These are phyloP conservation scores for Solanum clarkiae DNA, from an alignment of 257 asterid species.

Conservation along the genomic window DNA sequence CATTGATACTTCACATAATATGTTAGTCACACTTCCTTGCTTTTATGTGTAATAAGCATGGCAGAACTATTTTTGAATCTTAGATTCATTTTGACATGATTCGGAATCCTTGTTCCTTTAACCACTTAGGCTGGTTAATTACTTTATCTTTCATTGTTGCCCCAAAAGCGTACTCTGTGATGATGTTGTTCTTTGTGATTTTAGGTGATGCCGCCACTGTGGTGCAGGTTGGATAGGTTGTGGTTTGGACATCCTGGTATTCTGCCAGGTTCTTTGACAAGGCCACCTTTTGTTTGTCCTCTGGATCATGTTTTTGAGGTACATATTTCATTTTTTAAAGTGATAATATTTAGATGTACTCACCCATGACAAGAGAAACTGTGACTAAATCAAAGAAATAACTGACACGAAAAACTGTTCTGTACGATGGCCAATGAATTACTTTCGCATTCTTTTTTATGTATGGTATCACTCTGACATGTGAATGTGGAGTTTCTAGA, in stretches of 20 bases:
- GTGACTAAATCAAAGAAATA: not conserved
- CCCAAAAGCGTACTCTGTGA: not conserved
- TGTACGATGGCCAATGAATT: not conserved
- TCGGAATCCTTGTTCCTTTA: not conserved
- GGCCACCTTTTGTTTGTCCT: conserved; percentile 95
- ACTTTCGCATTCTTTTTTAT: not conserved
- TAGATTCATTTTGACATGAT: not conserved
- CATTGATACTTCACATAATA: not conserved
- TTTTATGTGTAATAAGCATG: not conserved
- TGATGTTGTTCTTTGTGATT: conserved; percentile 54
- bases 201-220: conserved; percentile 98
- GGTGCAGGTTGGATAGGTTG: conserved; percentile 99
- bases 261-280: conserved; percentile 63
- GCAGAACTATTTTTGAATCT: conserved; percentile 6
- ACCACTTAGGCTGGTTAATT: not conserved
- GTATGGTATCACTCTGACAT: not conserved
- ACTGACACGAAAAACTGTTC: not conserved
- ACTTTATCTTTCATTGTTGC: not conserved
- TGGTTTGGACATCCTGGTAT: conserved; percentile 99
- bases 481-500: not conserved
- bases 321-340: conserved; percentile 7
- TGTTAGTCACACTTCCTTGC: not conserved
- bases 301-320: conserved; percentile 97
- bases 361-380: not conserved
- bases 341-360: not conserved